A percentile compares a stretch with the other conserved stretches of the same genome.
These are phyloP conservation scores for Erodium moschatum DNA, from an alignment of 441 rosid species.

Conservation along the genomic window DNA sequence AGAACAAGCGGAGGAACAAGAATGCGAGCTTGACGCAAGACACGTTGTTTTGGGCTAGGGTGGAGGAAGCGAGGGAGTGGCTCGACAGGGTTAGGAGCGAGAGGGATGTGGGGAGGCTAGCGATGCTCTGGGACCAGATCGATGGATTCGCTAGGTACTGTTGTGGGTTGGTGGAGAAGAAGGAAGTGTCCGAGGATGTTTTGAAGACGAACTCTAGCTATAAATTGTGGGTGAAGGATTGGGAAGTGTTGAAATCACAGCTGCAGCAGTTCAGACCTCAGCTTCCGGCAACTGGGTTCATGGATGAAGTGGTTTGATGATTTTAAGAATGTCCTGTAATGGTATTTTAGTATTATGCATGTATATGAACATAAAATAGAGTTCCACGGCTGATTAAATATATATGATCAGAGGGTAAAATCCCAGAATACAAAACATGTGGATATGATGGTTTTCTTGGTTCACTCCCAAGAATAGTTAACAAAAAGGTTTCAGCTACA, in stretches of 20 bases:
- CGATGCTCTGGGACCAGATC: slow-evolving; percentile 30
- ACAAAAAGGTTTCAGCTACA: slow-evolving; percentile 1
- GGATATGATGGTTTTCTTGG: background rate
- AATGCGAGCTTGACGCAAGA: slow-evolving; percentile 64
- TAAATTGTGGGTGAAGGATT: slow-evolving; percentile 36
- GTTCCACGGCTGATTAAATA: background rate
- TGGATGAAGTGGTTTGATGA: slow-evolving; percentile 24
- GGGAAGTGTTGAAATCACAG: slow-evolving; percentile 28
- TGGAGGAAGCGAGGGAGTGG: slow-evolving; percentile 64
- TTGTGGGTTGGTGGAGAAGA: slow-evolving; percentile 29
- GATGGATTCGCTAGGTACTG: slow-evolving; percentile 37
- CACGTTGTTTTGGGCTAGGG: slow-evolving; percentile 70
- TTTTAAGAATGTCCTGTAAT: background rate
- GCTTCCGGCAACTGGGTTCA: slow-evolving; percentile 21
- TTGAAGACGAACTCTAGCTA: slow-evolving; percentile 56
- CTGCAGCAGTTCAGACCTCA: slow-evolving; percentile 16
- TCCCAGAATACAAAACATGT: background rate
- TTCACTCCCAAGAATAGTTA: background rate
- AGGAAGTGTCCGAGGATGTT: slow-evolving; percentile 56
- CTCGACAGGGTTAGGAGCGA: slow-evolving; percentile 36
- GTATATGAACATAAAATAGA: background rate
- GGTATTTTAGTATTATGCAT: background rate
- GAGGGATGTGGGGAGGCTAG: slow-evolving; percentile 20
- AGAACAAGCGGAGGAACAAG: slow-evolving; percentile 35
- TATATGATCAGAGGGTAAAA: background rate